phyloP scores from a whole-genome alignment of 495 filamentous ascomycete genomes.

The Hypoxylon perforatum region DNA sequence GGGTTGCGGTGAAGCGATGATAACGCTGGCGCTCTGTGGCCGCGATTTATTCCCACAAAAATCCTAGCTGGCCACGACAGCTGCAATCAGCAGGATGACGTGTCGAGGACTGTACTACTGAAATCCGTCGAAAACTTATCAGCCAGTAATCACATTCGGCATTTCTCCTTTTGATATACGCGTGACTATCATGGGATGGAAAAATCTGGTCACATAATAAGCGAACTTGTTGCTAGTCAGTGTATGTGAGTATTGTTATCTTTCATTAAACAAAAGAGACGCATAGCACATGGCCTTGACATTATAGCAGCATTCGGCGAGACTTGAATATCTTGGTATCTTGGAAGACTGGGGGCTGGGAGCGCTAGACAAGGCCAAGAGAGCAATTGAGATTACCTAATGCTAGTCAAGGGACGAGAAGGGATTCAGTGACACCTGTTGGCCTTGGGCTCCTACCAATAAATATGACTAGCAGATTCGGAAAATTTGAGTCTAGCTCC shows the following conservation, averaged over 20 bases:
- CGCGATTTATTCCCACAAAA: slow-evolving; percentile 13
- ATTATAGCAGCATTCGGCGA: slow-evolving; percentile 24
- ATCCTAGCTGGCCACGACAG: slow-evolving; percentile 18
- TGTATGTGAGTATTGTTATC: neutral
- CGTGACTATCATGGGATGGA: neutral
- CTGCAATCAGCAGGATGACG: slow-evolving; percentile 39
- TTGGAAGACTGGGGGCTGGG: slow-evolving; percentile 13
- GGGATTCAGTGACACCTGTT: too few species aligned
- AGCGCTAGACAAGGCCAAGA: slow-evolving; percentile 1
- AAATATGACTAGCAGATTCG: slow-evolving; percentile 13
- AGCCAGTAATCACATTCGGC: neutral
- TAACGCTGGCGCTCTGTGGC: slow-evolving; percentile 8
- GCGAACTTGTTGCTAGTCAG: slow-evolving; percentile 6
- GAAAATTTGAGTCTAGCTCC: slow-evolving; percentile 15
- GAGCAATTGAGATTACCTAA: slow-evolving; percentile 24
- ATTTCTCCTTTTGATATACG: slow-evolving; percentile 7
- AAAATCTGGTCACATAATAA: neutral
- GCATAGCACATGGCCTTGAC: slow-evolving; percentile 10
- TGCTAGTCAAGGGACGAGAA: neutral
- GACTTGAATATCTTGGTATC: slow-evolving; percentile 14
- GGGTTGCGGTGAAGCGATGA: slow-evolving; percentile 4
- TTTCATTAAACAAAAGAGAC: slow-evolving; percentile 20
- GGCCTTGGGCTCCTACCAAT: neutral
- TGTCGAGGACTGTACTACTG: slow-evolving; percentile 23
- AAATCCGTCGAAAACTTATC: slow-evolving; percentile 1